Evolutionary conservation across 192 early-diverging fungal species (phyloP), one percentile per base, ranked within the genome.

Genomic region (Gamsiella multidivaricata): DNA sequence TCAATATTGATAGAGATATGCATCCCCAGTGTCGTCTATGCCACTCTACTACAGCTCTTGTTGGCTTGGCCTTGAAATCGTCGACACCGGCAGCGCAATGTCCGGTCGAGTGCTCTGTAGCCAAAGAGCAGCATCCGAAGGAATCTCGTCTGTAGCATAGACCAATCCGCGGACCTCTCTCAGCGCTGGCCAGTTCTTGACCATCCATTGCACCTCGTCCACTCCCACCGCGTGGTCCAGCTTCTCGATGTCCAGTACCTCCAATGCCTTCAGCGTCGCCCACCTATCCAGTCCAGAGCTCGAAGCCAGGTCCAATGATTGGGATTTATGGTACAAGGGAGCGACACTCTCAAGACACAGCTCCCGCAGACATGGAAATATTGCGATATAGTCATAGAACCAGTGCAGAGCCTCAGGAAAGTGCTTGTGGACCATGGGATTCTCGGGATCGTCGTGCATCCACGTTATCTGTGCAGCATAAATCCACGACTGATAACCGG

Each of bases 201-300:
- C 29, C 49, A 73, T 58, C 70, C 61, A 73, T 31, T 59, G 31
- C 1, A 73, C 26, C 0, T 64, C 62, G 14, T 42, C 37, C 15
- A 73, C 47, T 20, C 63, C 59, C 32, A 73, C 59, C 6, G 17
- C 39, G 26, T 54, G 42, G 25, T 57, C 26, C 34, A 73, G 5
- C 2, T 26, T 43, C 12, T 64, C 61, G 25, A 54, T 36, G 31
- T 65, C 54, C 20, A 73, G 28, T 15, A 22, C 25, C 46, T 54
- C 61, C 9, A 73, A 25, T 1, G 5, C 25, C 1, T 41, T 58
- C 25, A 65, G 31, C 7, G 61, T 65, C 28, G 49, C 55, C 34
- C 46, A 56, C 7, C 36, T 3, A 3, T 25, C 55, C 8, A 65
- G 55, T 23, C 61, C 70, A 25, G 63, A 47, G 1, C 66, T 20